These are phyloP conservation scores for Hirsutella rhossiliensis DNA, from an alignment of 2,329 filamentous ascomycete genomes.

Conservation along the genomic window DNA sequence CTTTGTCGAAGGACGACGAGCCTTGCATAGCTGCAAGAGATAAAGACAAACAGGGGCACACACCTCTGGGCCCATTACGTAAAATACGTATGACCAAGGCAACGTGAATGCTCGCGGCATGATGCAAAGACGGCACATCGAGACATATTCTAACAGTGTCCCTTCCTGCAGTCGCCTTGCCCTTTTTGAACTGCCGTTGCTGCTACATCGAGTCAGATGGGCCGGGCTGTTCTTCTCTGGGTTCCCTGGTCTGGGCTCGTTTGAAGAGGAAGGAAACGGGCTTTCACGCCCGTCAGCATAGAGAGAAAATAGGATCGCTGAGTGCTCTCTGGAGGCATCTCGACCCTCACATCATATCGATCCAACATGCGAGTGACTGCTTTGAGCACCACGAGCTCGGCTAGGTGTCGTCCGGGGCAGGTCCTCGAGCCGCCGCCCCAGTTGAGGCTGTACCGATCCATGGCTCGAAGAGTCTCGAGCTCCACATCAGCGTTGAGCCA, in stretches of 20 bases:
- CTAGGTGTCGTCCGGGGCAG: slow-evolving; percentile 38
- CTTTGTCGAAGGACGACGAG: no score
- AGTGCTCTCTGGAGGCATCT: slow-evolving; percentile 23
- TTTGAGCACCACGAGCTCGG: slow-evolving; percentile 36
- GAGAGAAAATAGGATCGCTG: slow-evolving; percentile 38
- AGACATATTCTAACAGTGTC: no score
- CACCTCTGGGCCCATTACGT: no score
- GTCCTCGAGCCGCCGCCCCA: slow-evolving; percentile 40
- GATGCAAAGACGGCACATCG: no score
- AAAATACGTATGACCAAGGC: no score
- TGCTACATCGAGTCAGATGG: not conserved
- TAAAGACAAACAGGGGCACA: no score
- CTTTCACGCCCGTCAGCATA: slow-evolving; percentile 35
- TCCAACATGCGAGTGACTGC: slow-evolving; percentile 26
- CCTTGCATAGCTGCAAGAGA: no score
- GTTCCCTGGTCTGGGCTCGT: not conserved
- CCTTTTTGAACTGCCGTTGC: no score
- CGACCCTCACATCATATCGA: slow-evolving; percentile 31
- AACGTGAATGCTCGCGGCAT: no score
- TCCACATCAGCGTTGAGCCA: slow-evolving; percentile 27
- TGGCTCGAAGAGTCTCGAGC: slow-evolving; percentile 16
- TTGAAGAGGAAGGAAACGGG: slow-evolving; percentile 19
- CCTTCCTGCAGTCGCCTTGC: no score
- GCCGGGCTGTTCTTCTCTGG: not conserved
- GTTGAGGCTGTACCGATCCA: slow-evolving; percentile 36